phyloP scores from a whole-genome alignment of 2,329 filamentous ascomycete genomes.

The Curvularia spicifera region DNA sequence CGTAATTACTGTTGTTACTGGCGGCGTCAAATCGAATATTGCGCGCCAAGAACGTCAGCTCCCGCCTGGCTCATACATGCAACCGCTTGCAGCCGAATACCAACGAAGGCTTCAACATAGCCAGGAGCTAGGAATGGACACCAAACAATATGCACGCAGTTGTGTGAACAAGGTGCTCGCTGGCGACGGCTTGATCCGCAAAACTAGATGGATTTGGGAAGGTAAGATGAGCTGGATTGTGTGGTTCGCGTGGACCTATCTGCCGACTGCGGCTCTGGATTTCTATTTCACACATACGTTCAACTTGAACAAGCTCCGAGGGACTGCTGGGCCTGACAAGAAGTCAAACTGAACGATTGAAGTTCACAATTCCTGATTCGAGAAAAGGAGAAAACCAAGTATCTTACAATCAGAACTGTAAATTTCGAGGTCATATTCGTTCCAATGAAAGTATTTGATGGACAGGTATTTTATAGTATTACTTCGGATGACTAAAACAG shows the following conservation, averaged over 20 bases:
- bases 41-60: constrained; percentile 59
- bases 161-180: constrained; percentile 62
- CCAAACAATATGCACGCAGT: constrained; percentile 60
- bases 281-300: constrained; percentile 59
- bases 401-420: no score
- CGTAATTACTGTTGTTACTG: constrained; percentile 61
- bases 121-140: constrained; percentile 60
- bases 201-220: constrained; percentile 62
- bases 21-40: constrained; percentile 66
- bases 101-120: constrained; percentile 59
- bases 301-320: constrained; percentile 56
- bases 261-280: constrained; percentile 54
- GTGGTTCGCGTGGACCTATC: constrained; percentile 57
- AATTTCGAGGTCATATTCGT: no score
- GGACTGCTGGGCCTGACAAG: constrained; percentile 41
- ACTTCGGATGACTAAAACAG: no score
- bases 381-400: neutral
- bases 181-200: constrained; percentile 38
- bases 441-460: no score
- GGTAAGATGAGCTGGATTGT: constrained; percentile 58
- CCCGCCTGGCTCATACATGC: constrained; percentile 57
- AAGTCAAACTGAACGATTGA: constrained; percentile 24
- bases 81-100: constrained; percentile 60
- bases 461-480: no score
- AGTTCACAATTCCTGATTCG: no score